These are phyloP conservation scores for Tubosaeta sp. DNA, from an alignment of 768 basidiomycete species.

Conservation along the genomic window DNA sequence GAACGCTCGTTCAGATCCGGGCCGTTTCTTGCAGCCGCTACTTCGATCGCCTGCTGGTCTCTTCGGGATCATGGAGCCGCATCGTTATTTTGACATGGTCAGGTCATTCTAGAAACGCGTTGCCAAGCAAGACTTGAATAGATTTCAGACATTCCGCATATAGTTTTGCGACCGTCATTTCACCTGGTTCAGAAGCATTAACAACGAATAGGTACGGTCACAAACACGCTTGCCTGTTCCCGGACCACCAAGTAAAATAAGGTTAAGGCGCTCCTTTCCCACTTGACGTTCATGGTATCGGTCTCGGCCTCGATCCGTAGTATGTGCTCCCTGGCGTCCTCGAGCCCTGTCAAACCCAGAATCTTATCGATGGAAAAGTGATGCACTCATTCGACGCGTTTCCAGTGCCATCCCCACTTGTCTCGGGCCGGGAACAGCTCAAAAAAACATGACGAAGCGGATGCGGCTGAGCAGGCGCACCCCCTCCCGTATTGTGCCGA, in stretches of 20 bases:
- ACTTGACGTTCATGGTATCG: slow-evolving; percentile 51
- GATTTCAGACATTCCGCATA: slow-evolving; percentile 63
- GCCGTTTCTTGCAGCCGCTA: no score
- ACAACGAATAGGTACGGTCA: background rate
- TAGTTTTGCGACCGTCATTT: slow-evolving; percentile 37
- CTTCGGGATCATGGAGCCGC: no score
- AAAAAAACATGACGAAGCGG: background rate
- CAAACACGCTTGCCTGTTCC: slow-evolving; percentile 67
- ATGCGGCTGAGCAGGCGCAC: background rate
- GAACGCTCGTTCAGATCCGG: no score
- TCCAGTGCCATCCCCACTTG: slow-evolving; percentile 20
- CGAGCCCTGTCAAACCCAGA: slow-evolving; percentile 65
- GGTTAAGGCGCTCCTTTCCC: slow-evolving; percentile 56
- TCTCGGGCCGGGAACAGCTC: background rate
- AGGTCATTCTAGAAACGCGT: slow-evolving; percentile 43
- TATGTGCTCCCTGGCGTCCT: slow-evolving; percentile 56
- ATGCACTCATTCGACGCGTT: slow-evolving; percentile 41
- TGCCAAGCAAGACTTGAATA: slow-evolving; percentile 48
- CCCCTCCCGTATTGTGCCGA: background rate
- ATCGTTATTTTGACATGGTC: no score
- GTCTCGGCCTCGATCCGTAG: slow-evolving; percentile 51
- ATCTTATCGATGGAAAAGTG: slow-evolving; percentile 50
- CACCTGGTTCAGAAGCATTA: background rate
- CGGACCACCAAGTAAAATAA: slow-evolving; percentile 62
- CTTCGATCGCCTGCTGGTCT: no score